A percentile compares a stretch with the other conserved stretches of the same genome.
Evolutionary conservation across 148 eudicot genomes (phyloP).

Genomic region (Camellia japonica): DNA sequence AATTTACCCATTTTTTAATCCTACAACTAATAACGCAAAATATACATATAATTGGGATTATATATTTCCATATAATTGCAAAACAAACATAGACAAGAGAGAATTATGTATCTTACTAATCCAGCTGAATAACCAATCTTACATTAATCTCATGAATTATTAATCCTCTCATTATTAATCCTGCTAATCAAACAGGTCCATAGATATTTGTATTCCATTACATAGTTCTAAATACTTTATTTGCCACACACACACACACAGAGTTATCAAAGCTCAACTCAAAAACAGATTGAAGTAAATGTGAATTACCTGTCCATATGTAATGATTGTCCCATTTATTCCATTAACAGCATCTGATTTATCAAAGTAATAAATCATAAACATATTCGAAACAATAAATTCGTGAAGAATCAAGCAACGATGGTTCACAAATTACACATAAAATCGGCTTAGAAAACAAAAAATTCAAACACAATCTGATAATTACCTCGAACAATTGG

Average conservation of each 20-base stretch:
- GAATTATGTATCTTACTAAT: no score
- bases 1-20: no score
- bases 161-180: no score
- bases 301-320: slow-evolving; percentile 78
- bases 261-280: not conserved
- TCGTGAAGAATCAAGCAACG: not conserved
- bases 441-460: not conserved
- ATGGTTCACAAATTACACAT: not conserved
- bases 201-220: not conserved
- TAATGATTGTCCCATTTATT: slow-evolving; percentile 75
- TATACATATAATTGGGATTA: no score
- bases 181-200: no score
- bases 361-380: not conserved
- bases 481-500: slow-evolving; percentile 71
- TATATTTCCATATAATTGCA: no score
- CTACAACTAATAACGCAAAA: no score
- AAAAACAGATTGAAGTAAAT: not conserved
- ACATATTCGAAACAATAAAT: not conserved
- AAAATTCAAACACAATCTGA: not conserved
- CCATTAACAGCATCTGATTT: slow-evolving; percentile 63
- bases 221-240: not conserved
- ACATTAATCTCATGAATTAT: no score
- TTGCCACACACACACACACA: no score
- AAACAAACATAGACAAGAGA: no score
- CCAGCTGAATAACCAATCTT: no score